Percentiles rank a stretch among this genome's conserved stretches.
These are phyloP conservation scores for Blastocladiella britannica DNA, from an alignment of 192 early-diverging fungal species.

Conservation along the genomic window DNA sequence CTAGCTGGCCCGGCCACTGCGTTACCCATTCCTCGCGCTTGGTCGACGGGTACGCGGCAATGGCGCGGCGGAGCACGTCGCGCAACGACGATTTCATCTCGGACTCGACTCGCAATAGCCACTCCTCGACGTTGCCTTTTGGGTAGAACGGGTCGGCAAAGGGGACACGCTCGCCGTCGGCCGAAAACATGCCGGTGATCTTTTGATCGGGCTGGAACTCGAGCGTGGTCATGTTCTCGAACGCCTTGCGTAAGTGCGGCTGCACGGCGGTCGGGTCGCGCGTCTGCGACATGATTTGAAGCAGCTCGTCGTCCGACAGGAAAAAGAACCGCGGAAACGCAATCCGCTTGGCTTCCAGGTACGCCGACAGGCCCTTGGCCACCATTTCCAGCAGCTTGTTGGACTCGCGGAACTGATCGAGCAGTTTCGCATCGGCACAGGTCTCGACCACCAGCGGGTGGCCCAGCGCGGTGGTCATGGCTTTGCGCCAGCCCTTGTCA, in stretches of 20 bases:
- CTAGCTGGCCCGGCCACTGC: conserved; percentile 75
- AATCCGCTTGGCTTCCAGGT: conserved; percentile 86
- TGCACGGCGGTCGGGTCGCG: conserved; percentile 87
- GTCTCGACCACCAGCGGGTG: conserved; percentile 91
- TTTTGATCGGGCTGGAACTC: conserved; percentile 43
- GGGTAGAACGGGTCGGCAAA: conserved; percentile 62
- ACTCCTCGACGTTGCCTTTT: conserved; percentile 84
- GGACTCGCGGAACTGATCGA: conserved; percentile 81
- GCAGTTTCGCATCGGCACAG: conserved; percentile 75
- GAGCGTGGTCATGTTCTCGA: conserved; percentile 78
- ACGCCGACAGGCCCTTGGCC: conserved; percentile 95
- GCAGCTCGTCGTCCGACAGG: conserved; percentile 97
- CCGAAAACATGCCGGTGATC: conserved; percentile 69
- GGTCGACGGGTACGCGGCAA: conserved; percentile 16
- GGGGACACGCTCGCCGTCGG: conserved; percentile 76
- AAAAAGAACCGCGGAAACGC: conserved; percentile 99
- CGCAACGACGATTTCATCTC: conserved; percentile 78
- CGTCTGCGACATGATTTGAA: conserved; percentile 96
- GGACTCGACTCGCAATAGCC: conserved; percentile 79
- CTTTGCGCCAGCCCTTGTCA: conserved; percentile 84
- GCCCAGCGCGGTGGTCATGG: conserved; percentile 94
- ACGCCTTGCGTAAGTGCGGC: conserved; percentile 99
- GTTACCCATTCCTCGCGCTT: conserved; percentile 51
- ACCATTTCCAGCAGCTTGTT: conserved; percentile 83
- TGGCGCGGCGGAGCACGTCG: conserved; percentile 27